phyloP scores from a whole-genome alignment of 1,284 basidiomycete species.

The Amylostereum areolatum region DNA sequence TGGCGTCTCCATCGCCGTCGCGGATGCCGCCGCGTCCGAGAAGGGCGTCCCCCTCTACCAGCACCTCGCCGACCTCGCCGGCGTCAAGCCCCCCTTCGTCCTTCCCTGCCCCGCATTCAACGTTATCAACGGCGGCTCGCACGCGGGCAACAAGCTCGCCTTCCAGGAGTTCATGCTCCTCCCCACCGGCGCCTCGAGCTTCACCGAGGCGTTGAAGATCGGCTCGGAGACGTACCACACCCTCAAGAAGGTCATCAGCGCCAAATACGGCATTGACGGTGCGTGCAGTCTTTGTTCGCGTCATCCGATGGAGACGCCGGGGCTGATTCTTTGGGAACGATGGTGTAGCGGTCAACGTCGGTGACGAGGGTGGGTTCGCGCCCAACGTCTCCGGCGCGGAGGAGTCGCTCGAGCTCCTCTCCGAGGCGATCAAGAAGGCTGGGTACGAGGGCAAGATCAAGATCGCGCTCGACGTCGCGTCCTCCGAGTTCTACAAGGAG shows the following conservation, averaged over 20 bases:
- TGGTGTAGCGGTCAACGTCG: slow-evolving; percentile 90
- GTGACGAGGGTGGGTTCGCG: slow-evolving; percentile 99
- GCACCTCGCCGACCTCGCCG: slow-evolving; percentile 93
- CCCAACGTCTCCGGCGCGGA: slow-evolving; percentile 97
- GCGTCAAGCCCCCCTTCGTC: slow-evolving; percentile 88
- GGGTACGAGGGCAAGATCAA: slow-evolving; percentile 99
- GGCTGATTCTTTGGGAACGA: too few species aligned
- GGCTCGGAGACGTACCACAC: slow-evolving; percentile 98
- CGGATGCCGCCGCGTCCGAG: slow-evolving; percentile 91
- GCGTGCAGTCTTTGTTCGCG: slow-evolving; percentile 7
- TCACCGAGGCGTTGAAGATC: slow-evolving; percentile 98
- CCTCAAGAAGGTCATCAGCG: slow-evolving; percentile 98
- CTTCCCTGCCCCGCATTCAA: slow-evolving; percentile 95
- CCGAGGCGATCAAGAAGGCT: slow-evolving; percentile 95
- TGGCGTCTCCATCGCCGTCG: slow-evolving; percentile 95
- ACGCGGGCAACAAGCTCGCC: slow-evolving; percentile 98
- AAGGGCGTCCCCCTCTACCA: slow-evolving; percentile 95
- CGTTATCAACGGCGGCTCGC: slow-evolving; percentile 99
- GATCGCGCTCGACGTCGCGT: slow-evolving; percentile 98
- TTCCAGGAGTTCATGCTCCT: slow-evolving; percentile 99
- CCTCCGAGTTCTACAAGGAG: slow-evolving; percentile 99
- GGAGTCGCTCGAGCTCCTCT: slow-evolving; percentile 94
- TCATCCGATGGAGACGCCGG: too few species aligned
- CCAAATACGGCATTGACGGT: slow-evolving; percentile 99
- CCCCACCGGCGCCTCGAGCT: slow-evolving; percentile 86